Conservation (phyloP, 352 stramenopile genomes). For the Globisporangium radiosum region DNA sequence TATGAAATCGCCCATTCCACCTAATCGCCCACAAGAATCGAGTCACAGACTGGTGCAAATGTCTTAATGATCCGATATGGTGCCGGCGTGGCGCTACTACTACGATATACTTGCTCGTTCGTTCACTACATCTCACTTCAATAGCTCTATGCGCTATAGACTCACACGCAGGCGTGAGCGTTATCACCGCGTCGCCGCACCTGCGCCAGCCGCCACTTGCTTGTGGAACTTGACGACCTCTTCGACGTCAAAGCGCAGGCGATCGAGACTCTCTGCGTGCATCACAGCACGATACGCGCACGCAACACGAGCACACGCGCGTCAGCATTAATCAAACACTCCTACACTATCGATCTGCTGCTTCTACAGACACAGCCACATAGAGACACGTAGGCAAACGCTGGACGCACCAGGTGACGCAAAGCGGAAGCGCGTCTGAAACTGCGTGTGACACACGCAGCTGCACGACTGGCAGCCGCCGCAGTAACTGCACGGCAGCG, state of each 20-base stretch:
- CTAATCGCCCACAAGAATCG: too few relatives aligned
- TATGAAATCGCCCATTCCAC: too few relatives aligned
- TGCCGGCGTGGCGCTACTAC: too few relatives aligned
- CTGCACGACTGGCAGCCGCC: slow-evolving; percentile 76
- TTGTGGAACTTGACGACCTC: slow-evolving; percentile 42
- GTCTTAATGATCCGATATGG: too few relatives aligned
- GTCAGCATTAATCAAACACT: slow-evolving; percentile 10
- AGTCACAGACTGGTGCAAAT: too few relatives aligned
- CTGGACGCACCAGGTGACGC: slow-evolving; percentile 50
- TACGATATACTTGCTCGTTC: too few relatives aligned
- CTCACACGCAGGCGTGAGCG: too few relatives aligned
- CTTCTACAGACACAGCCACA: neutral
- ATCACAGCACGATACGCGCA: neutral
- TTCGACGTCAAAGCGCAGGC: slow-evolving; percentile 30
- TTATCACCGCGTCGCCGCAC: too few relatives aligned
- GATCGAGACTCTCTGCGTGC: slow-evolving; percentile 21
- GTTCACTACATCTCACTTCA: too few relatives aligned
- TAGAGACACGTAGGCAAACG: neutral
- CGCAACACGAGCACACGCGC: neutral
- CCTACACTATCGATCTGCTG: neutral
- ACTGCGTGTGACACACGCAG: slow-evolving; percentile 82
- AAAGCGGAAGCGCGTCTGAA: slow-evolving; percentile 80
- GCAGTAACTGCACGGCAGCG: slow-evolving; percentile 57
- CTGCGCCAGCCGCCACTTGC: slow-evolving; percentile 3
- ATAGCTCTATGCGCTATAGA: too few relatives aligned